Conservation (phyloP, 169 alveolate species). For the Plasmodium blacklocki region DNA sequence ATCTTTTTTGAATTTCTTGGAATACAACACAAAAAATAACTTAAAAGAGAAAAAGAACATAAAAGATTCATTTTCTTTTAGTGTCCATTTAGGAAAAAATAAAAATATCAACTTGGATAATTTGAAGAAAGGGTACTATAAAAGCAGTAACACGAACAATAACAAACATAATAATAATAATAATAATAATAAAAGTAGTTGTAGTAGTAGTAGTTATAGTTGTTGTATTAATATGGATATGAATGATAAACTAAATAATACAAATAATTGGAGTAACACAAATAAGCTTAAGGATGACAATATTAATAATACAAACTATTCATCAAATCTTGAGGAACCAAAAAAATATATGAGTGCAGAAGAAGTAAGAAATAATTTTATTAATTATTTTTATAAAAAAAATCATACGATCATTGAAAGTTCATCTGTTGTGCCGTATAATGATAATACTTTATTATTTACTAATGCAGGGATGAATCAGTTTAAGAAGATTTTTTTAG, state of each 20-base stretch:
- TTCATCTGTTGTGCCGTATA: conserved; percentile 92
- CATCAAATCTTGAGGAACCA: neutral
- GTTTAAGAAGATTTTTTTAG: conserved; percentile 91
- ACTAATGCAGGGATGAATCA: conserved; percentile 97
- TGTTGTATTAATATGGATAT: neutral
- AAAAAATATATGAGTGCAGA: conserved; percentile 39
- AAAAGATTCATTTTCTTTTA: no score
- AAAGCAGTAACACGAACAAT: no score
- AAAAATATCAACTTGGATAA: no score
- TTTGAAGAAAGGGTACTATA: no score
- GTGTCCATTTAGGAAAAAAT: no score
- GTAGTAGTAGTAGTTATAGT: no score
- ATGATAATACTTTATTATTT: conserved; percentile 94
- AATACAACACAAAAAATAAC: no score
- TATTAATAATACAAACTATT: neutral
- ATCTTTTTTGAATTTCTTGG: no score
- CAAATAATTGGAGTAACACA: neutral
- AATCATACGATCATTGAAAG: conserved; percentile 84
- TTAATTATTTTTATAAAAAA: conserved; percentile 83
- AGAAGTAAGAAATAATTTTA: conserved; percentile 82
- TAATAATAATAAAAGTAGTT: no score
- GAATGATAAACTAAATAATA: neutral
- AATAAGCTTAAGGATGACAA: neutral
- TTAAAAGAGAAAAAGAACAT: no score
- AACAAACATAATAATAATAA: no score